Conservation (phyloP, 1,284 basidiomycete genomes). For the Trametes hirsuta region DNA sequence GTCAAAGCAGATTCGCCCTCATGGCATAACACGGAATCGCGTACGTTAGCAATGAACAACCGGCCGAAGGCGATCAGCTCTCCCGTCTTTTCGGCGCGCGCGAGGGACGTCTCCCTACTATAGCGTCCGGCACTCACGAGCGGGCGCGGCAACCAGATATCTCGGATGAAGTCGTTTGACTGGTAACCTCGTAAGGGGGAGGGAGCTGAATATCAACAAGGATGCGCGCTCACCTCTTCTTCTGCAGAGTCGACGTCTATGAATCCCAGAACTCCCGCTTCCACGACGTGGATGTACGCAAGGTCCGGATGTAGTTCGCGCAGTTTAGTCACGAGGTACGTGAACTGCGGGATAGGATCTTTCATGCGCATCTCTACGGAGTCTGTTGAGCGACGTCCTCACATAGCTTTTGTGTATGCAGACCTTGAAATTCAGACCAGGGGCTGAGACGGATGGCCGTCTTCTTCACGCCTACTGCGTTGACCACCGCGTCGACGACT, state of each 20-base stretch:
- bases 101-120: constrained; percentile 29
- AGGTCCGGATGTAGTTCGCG: constrained; percentile 41
- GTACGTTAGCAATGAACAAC: constrained; percentile 48
- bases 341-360: constrained; percentile 41
- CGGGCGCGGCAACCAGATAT: constrained; percentile 32
- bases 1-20: neutral
- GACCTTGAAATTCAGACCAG: constrained; percentile 44
- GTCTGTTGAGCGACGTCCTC: too few relatives aligned
- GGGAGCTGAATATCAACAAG: too few relatives aligned
- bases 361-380: constrained; percentile 41
- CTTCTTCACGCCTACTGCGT: constrained; percentile 42
- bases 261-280: constrained; percentile 32
- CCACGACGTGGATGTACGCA: constrained; percentile 53
- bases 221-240: neutral
- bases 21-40: constrained; percentile 12
- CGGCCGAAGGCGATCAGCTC: constrained; percentile 50
- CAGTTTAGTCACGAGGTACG: constrained; percentile 33
- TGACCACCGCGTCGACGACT: constrained; percentile 46
- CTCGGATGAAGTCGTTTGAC: constrained; percentile 36
- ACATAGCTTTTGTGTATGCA: neutral
- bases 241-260: constrained; percentile 7
- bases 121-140: constrained; percentile 43
- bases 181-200: neutral
- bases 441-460: constrained; percentile 57
- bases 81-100: constrained; percentile 34